Base-by-base conservation (phyloP, 2,329 filamentous ascomycete species). In the Colletotrichum simmondsii region DNA sequence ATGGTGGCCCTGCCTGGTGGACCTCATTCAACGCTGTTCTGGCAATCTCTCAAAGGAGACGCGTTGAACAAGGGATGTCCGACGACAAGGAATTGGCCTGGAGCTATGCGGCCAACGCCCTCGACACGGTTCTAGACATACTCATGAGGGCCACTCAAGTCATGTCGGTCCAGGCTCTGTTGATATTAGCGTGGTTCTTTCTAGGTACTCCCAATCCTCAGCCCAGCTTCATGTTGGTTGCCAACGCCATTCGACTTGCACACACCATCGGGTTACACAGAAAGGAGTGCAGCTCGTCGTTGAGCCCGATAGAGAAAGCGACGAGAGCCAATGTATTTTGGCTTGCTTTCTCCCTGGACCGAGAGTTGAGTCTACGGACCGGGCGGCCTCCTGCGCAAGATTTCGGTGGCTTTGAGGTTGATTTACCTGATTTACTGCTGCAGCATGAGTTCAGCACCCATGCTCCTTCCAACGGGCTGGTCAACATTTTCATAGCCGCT, bases 161-260 rank as follows among this genome's bases (percentile, higher is more conserved):
- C 28, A 32, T 65, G 5, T 65, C 63, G 7, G 63, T 65, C 22
- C 63, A 65, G 7, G 63, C 63, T 12, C 63, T 65, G 11, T 10
- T 65, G 16, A 24, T 26, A 16, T 24, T 65, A 3, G 63, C 52
- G 0, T 56, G 53, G 32, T 65, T 65, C 19, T 65, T 65, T 32
- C 63, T 65, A 5, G 63, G 54, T 2, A 65, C 63, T 4, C 63
- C 63, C 4, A 65, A 65, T 30, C 63, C 63, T 1, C 63, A 65
- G n/a, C 63, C 63, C 19, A 65, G 52, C 7, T 65, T 57, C 63
- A 65, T 65, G n/a, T 52, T 65, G 14, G 52, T 65, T 3, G 63
- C 49, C 7, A 54, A 65, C 10, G 63, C 63, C 22, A 58, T 65
- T 14, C 30, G 57, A 19, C 57, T 42, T 1, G 57, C 57, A 6